phyloP scores from a whole-genome alignment of 495 filamentous ascomycete species.

The Talaromyces borbonicus region DNA sequence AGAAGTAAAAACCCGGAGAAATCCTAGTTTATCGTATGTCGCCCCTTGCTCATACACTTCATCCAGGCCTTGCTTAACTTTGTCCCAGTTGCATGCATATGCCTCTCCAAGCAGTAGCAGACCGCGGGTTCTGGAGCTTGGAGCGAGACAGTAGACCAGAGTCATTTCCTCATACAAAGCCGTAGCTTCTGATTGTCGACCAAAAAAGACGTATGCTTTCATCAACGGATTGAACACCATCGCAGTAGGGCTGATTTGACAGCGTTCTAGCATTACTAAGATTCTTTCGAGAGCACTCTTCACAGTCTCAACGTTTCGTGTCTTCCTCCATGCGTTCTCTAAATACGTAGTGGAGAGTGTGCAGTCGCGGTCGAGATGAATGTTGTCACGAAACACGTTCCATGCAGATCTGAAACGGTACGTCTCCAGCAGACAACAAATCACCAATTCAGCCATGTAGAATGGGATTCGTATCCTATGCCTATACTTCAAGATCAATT shows the following conservation, averaged over 20 bases:
- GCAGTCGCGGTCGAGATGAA: conserved; percentile 25
- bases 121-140: conserved; percentile 29
- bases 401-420: conserved; percentile 28
- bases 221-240: conserved; percentile 37
- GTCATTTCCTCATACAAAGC: conserved; percentile 28
- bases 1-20: conserved; percentile 27
- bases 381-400: conserved; percentile 23
- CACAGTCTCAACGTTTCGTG: conserved; percentile 28
- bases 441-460: conserved; percentile 28
- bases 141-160: conserved; percentile 17
- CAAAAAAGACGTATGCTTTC: conserved; percentile 30
- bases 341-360: conserved; percentile 31
- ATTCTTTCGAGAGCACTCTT: conserved; percentile 25
- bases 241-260: conserved; percentile 23
- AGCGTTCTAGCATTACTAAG: conserved; percentile 15
- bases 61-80: conserved; percentile 25
- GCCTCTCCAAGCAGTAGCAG: conserved; percentile 29
- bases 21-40: conserved; percentile 19
- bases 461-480: conserved; percentile 17
- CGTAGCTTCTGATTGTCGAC: conserved; percentile 27
- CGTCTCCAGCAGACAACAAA: conserved; percentile 34
- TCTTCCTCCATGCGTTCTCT: conserved; percentile 34
- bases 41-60: conserved; percentile 30
- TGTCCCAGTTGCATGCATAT: conserved; percentile 31
- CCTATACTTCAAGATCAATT: conserved; percentile 24